These are phyloP conservation scores for Camellia sinensis DNA, from an alignment of 148 eudicot species.

Conservation along the genomic window DNA sequence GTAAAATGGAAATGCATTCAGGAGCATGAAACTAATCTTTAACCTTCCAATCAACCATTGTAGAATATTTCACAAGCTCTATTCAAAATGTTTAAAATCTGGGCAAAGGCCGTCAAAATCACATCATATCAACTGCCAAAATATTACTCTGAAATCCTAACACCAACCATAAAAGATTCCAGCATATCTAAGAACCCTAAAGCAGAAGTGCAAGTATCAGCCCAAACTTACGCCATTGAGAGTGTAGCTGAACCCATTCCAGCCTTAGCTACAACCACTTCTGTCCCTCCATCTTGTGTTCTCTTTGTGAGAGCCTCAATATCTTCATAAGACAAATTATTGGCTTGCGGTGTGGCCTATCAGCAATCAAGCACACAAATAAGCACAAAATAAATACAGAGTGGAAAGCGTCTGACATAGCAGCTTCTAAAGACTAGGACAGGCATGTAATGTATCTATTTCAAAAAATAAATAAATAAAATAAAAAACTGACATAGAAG, in stretches of 20 bases:
- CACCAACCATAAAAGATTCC: neutral
- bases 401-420: neutral
- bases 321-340: conserved; percentile 53
- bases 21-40: neutral
- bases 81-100: neutral
- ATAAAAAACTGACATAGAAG: conserved; percentile 1
- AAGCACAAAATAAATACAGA: neutral
- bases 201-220: neutral
- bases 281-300: conserved; percentile 98
- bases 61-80: neutral
- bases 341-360: conserved; percentile 80
- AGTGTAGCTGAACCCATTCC: conserved; percentile 99
- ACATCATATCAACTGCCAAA: neutral
- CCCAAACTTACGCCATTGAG: conserved; percentile 89
- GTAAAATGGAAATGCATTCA: neutral
- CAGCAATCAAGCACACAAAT: neutral
- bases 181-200: too few relatives aligned
- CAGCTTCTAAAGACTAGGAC: neutral
- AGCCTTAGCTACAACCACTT: conserved; percentile 94
- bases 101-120: neutral
- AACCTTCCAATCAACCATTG: neutral
- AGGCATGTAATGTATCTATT: neutral
- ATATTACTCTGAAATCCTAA: neutral
- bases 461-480: too few relatives aligned
- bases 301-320: conserved; percentile 69